phyloP scores from a whole-genome alignment of 257 asterid species.

The Craterostigma plantagineum region DNA sequence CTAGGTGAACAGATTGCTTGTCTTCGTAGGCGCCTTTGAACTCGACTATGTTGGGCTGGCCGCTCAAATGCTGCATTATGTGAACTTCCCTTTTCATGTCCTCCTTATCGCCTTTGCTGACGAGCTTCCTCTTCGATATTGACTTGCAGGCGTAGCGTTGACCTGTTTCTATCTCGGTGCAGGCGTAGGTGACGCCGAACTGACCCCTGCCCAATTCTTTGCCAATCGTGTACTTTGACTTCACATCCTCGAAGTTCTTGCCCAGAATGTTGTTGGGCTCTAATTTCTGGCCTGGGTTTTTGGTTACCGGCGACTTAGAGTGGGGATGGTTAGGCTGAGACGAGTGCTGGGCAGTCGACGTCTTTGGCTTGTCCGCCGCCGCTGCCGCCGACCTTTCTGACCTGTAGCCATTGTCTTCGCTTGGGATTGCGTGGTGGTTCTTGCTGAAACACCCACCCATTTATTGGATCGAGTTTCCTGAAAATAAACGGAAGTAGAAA shows the following conservation, averaged over 20 bases:
- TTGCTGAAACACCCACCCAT: slow-evolving; percentile 62
- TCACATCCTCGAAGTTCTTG: slow-evolving; percentile 44
- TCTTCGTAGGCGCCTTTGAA: slow-evolving; percentile 60
- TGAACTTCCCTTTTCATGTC: slow-evolving; percentile 60
- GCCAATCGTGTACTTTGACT: slow-evolving; percentile 29
- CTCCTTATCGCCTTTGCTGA: slow-evolving; percentile 41
- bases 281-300: slow-evolving; percentile 14
- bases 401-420: slow-evolving; percentile 26
- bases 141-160: slow-evolving; percentile 45
- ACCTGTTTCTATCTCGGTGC: slow-evolving; percentile 34
- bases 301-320: slow-evolving; percentile 14
- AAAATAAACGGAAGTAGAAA: too few relatives aligned
- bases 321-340: slow-evolving; percentile 10
- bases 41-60: slow-evolving; percentile 55
- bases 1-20: slow-evolving; percentile 32
- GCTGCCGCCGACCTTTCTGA: slow-evolving; percentile 8
- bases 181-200: slow-evolving; percentile 44
- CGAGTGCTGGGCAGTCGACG: slow-evolving; percentile 10
- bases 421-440: slow-evolving; percentile 12
- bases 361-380: slow-evolving; percentile 13
- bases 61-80: slow-evolving; percentile 61
- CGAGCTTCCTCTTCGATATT: slow-evolving; percentile 43
- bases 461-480: neutral
- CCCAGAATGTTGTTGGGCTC: slow-evolving; percentile 42
- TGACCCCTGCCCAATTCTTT: slow-evolving; percentile 57